Conservation (phyloP, 2,329 filamentous ascomycete genomes). For the Onygenales sp. region DNA sequence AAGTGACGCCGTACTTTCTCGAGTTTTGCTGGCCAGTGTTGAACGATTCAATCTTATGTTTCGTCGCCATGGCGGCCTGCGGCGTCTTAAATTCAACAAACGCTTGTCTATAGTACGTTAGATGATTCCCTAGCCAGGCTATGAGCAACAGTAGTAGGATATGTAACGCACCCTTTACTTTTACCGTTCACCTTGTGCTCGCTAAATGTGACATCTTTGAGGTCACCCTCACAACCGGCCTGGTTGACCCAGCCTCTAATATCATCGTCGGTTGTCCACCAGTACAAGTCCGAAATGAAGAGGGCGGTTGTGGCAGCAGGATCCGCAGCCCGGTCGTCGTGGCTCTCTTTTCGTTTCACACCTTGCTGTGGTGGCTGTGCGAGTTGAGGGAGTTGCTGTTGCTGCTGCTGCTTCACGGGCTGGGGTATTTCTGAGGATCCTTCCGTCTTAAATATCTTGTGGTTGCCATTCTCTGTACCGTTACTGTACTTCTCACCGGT, state of each 20-base stretch:
- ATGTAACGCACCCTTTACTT: constrained; percentile 72
- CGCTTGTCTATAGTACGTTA: constrained; percentile 46
- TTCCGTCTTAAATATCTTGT: constrained; percentile 13
- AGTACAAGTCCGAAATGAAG: constrained; percentile 81
- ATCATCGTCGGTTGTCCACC: constrained; percentile 97
- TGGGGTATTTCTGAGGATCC: constrained; percentile 13
- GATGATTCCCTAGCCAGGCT: background rate
- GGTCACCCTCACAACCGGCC: constrained; percentile 70
- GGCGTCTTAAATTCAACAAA: constrained; percentile 78
- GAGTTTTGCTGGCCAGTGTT: constrained; percentile 43
- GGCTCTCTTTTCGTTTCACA: constrained; percentile 52
- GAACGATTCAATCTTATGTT: constrained; percentile 66
- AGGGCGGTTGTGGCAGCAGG: constrained; percentile 59
- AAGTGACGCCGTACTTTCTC: constrained; percentile 64
- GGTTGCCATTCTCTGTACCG: constrained; percentile 18
- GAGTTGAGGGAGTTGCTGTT: constrained; percentile 23
- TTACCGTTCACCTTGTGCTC: constrained; percentile 99
- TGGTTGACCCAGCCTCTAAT: constrained; percentile 76
- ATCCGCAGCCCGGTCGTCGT: constrained; percentile 47
- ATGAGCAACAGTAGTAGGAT: background rate
- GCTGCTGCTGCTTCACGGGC: constrained; percentile 11
- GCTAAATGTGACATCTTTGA: constrained; percentile 91
- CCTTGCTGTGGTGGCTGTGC: constrained; percentile 45
- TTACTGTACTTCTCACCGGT: constrained; percentile 17
- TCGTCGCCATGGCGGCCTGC: constrained; percentile 76